Evolutionary conservation across 257 asterid genomes (phyloP).

Genomic region (Przewalskia tangutica): DNA sequence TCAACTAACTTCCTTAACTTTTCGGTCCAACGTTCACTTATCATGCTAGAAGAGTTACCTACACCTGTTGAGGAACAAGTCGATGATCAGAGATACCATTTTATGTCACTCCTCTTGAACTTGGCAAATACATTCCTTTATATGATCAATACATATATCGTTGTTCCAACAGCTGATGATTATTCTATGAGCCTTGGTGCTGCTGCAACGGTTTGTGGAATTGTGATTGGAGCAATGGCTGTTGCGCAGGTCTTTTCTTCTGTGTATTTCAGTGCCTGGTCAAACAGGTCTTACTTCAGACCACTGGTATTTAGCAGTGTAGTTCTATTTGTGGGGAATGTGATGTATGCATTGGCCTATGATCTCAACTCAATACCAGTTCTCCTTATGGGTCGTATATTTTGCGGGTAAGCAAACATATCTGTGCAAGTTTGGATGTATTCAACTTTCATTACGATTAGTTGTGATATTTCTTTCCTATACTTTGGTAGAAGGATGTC

Average conservation of each 20-base stretch:
- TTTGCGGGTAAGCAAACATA: constrained; percentile 53
- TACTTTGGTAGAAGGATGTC: neutral
- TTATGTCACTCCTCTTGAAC: constrained; percentile 81
- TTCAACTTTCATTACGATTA: neutral
- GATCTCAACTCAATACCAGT: constrained; percentile 59
- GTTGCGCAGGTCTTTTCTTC: constrained; percentile 96
- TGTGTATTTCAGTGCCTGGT: constrained; percentile 98
- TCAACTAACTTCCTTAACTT: constrained; percentile 83
- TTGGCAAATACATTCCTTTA: constrained; percentile 91
- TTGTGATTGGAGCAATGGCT: constrained; percentile 96
- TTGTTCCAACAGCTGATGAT: constrained; percentile 98
- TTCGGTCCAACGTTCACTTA: constrained; percentile 93
- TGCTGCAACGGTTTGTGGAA: constrained; percentile 93
- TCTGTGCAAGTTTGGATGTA: neutral
- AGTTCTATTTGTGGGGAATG: constrained; percentile 63
- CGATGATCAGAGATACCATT: constrained; percentile 79
- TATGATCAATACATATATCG: constrained; percentile 92
- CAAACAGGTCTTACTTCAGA: constrained; percentile 76
- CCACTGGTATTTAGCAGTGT: constrained; percentile 91
- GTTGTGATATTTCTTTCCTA: neutral
- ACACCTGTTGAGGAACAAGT: constrained; percentile 44
- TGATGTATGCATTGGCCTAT: constrained; percentile 86
- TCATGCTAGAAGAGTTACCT: constrained; percentile 91
- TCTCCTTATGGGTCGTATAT: constrained; percentile 73
- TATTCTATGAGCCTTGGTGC: constrained; percentile 96